Evolutionary conservation across 352 stramenopile species (phyloP), one percentile per base, ranked within the genome.

Genomic region (Globisporangium perplexum): DNA sequence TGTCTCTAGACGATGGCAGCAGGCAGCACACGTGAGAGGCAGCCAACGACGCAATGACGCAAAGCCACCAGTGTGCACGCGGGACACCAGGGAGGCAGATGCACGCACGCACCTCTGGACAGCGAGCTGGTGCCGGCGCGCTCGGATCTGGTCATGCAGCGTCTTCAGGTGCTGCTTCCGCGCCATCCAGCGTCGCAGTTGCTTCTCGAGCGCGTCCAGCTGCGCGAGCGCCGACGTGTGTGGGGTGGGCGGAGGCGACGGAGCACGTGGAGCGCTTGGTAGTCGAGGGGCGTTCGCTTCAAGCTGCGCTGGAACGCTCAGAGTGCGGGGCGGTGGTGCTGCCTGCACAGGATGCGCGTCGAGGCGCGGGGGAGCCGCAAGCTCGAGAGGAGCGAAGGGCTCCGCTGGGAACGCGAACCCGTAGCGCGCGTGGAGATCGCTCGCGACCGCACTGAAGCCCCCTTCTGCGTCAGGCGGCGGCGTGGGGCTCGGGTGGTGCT

Each of bases 151-250:
- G 18, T 23, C 14, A 4, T 62, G 28, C 17, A 62, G 49, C 5
- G 39, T 18, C 24, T 42, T 49, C 12, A 55, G 23, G 23, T 50
- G 39, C 33, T 52, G 55, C 15, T 55, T 62, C 18, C 35, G 54
- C 14, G 31, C 23, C 43, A 7, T 57, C 51, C 44, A 59, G 3
- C 23, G 15, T 22, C 58, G 46, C 14, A 62, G n/a, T 30, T 59
- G 52, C 11, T 23, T 20, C 45, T 63, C 50, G 12, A 65, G 35
- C 4, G 33, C n/a, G 8, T 63, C 57, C 35, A 63, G 36, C 18
- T 60, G 53, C 28, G 36, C 42, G 1, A 54, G 22, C 18, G 36
- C 22, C 28, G 53, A 42, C 31, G 10, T 10, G 2, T 33, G 22
- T 4, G 43, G 14, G n/a, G 28, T 42, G 12, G 30, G 8, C 11